Percentiles rank a stretch among this genome's conserved stretches.
Conservation (phyloP, 768 basidiomycete species). For the Clitopilus hobsonii region DNA sequence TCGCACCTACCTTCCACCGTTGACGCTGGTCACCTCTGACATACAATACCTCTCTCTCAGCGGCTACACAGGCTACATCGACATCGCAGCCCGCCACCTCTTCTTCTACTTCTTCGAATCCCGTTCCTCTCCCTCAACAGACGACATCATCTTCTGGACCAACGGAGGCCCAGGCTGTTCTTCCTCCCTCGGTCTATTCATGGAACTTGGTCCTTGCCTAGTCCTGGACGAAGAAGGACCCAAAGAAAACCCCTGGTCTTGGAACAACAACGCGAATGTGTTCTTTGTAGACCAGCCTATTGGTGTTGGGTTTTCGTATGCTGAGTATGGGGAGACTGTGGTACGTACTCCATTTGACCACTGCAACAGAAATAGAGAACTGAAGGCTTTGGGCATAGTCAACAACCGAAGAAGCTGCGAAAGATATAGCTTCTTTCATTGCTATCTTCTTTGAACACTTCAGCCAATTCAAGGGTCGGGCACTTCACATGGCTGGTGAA, state of each 20-base stretch:
- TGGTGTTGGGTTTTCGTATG: slow-evolving; percentile 60
- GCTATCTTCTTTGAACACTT: slow-evolving; percentile 75
- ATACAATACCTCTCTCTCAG: slow-evolving; percentile 30
- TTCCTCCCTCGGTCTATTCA: slow-evolving; percentile 57
- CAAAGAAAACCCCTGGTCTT: slow-evolving; percentile 52
- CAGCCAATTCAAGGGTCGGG: slow-evolving; percentile 60
- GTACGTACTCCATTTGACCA: slow-evolving; percentile 26
- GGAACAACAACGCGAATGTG: slow-evolving; percentile 65
- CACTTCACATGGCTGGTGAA: slow-evolving; percentile 68
- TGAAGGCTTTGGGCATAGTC: slow-evolving; percentile 26
- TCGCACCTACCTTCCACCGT: not conserved
- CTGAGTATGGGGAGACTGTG: slow-evolving; percentile 57
- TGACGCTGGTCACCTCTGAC: not conserved
- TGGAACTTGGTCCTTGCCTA: slow-evolving; percentile 74
- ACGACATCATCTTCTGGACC: slow-evolving; percentile 59
- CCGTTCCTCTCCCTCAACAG: slow-evolving; percentile 51
- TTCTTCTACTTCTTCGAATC: slow-evolving; percentile 82
- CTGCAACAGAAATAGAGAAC: not conserved
- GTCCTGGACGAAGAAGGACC: slow-evolving; percentile 47
- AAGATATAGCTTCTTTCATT: slow-evolving; percentile 68
- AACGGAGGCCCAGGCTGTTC: slow-evolving; percentile 44
- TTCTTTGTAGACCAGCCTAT: slow-evolving; percentile 63
- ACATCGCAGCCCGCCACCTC: slow-evolving; percentile 55
- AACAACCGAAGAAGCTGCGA: slow-evolving; percentile 63
- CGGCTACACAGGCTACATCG: slow-evolving; percentile 62